Evolutionary conservation across 2,329 filamentous ascomycete species (phyloP), one percentile per base, ranked within the genome.

Genomic region (Chrysoporthe deuterocubensis): DNA sequence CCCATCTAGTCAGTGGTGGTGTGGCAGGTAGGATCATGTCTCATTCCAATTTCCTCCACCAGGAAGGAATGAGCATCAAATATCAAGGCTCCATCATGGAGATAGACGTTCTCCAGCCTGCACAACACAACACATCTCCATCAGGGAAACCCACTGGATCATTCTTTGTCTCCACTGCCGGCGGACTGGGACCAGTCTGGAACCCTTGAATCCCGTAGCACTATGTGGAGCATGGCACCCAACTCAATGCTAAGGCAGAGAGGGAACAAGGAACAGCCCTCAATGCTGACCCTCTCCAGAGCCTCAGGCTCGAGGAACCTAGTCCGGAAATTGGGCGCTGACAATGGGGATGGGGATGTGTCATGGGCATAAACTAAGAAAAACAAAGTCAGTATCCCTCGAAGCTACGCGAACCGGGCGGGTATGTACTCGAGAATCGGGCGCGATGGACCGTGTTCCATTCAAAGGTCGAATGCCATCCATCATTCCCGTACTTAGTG

Each of bases 1-100:
- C 26, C 4, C 26, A 16, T 54, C 50, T 32, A 13, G 14, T 13
- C 50, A 54, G 16, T 34, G 13, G 50, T 34, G 50, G 4, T 34
- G 50, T 54, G 9, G 21, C 50, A 54, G 26, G 50, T 14, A 54
- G 50, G 50, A 40, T 57, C 54, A 57, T 57, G 34, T 57, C 54
- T 57, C 54, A 18, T 40, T 57, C 34, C 54, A 57, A 40, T 57
- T 2, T 40, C 54, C 54, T 57, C 32, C 54, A 57, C 32, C 16
- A 57, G 54, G 54, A 57, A 57, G 54, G 54, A 57, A 57, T 57
- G 54, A 16, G 18, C 32, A 57, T 16, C 34, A 57, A 13, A 40
- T 34, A 57, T 4, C 11, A 8, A 57, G n/a, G 14, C 32, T 40
- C 54, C 54, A 18, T 40, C 54, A 40, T 54, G 11, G n/a, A 26